A percentile compares a stretch with the other conserved stretches of the same genome.
Conservation (phyloP, 2,329 filamentous ascomycete species). For the Talaromyces sp. region DNA sequence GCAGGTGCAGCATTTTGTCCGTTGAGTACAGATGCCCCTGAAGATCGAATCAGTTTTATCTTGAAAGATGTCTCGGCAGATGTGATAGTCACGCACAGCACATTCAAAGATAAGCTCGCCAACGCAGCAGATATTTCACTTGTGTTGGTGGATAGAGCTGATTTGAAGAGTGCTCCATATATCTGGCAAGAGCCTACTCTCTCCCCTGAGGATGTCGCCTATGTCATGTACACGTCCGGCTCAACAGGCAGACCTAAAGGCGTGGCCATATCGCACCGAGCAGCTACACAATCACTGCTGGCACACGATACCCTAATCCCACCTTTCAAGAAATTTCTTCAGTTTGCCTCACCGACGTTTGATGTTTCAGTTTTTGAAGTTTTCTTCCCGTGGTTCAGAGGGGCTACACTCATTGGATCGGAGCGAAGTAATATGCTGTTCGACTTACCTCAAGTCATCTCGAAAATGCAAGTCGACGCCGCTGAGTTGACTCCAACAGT, state of each 20-base stretch:
- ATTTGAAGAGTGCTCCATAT: constrained; percentile 1
- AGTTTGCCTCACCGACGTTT: constrained; percentile 89
- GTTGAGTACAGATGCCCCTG: constrained; percentile 69
- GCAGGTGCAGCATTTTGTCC: constrained; percentile 83
- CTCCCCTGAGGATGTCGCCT: constrained; percentile 54
- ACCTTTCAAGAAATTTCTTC: constrained; percentile 70
- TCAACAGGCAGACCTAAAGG: constrained; percentile 88
- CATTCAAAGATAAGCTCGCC: constrained; percentile 21
- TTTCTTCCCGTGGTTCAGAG: constrained; percentile 77
- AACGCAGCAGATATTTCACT: constrained; percentile 19
- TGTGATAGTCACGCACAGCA: constrained; percentile 59
- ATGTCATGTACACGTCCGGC: constrained; percentile 91
- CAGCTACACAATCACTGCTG: constrained; percentile 74
- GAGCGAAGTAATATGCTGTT: constrained; percentile 65
- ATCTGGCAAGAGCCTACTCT: constrained; percentile 7
- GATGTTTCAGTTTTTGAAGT: constrained; percentile 95
- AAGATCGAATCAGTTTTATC: constrained; percentile 74
- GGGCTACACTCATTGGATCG: constrained; percentile 67
- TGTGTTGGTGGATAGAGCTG: constrained; percentile 22
- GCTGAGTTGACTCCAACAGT: constrained; percentile 88
- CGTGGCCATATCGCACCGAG: constrained; percentile 72
- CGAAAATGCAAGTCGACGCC: constrained; percentile 65
- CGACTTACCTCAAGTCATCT: constrained; percentile 65
- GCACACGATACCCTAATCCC: constrained; percentile 78
- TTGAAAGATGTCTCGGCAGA: constrained; percentile 67